Percentiles rank a stretch among this genome's conserved stretches.
Evolutionary conservation across 106 monocot genomes (phyloP).

Genomic region (Narthecium ossifragum): DNA sequence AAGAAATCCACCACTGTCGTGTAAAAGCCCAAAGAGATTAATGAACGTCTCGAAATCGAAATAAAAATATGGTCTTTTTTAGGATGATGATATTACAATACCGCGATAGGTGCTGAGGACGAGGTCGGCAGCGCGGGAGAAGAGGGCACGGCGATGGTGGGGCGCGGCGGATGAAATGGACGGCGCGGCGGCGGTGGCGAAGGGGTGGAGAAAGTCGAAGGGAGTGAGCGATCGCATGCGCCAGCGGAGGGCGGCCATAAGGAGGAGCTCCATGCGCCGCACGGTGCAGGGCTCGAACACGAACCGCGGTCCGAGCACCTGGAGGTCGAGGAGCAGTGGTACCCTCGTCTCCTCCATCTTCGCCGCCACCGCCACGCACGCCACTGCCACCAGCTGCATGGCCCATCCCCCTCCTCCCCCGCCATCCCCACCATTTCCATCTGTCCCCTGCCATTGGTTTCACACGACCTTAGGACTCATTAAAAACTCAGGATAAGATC

Average conservation of each 20-base stretch:
- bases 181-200: conserved; percentile 11
- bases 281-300: conserved; percentile 53
- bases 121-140: conserved; percentile 42
- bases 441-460: not conserved
- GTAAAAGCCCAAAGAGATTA: not conserved
- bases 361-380: conserved; percentile 75
- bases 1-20: conserved; percentile 55
- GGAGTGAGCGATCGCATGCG: conserved; percentile 67
- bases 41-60: not conserved
- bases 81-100: conserved; percentile 5
- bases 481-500: too few species aligned
- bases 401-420: conserved; percentile 25
- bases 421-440: not conserved
- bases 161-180: too few species aligned
- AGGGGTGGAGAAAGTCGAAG: conserved; percentile 58
- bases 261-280: conserved; percentile 67
- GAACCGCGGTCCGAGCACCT: conserved; percentile 32
- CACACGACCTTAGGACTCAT: too few species aligned
- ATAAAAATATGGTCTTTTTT: not conserved
- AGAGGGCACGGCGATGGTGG: not conserved
- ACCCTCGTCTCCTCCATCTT: conserved; percentile 83
- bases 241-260: conserved; percentile 67
- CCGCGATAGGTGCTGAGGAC: conserved; percentile 46
- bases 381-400: conserved; percentile 73
- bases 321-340: conserved; percentile 50